Evolutionary conservation across 208 protist genomes (phyloP).

Genomic region (Tetramitus jugosus): DNA sequence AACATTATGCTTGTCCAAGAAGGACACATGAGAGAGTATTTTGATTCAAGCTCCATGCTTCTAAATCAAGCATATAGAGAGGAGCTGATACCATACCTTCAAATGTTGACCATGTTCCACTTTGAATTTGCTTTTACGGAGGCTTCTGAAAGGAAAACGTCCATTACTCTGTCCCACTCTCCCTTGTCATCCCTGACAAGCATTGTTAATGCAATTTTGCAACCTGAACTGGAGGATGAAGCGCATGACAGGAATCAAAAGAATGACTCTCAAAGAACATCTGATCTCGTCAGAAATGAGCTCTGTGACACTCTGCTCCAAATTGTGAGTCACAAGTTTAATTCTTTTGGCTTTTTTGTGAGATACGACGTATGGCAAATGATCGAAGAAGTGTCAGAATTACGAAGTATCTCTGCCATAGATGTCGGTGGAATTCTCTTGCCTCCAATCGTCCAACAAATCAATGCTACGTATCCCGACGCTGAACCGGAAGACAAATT

Average conservation of each 20-base stretch:
- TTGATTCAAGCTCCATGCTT: not conserved
- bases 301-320: not conserved
- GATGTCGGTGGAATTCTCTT: constrained; percentile 6
- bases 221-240: not conserved
- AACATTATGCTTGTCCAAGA: not conserved
- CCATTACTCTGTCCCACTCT: too few species aligned
- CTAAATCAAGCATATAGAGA: not conserved
- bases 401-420: not conserved
- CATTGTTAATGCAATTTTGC: not conserved
- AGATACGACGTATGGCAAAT: constrained; percentile 5
- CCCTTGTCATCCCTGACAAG: too few species aligned
- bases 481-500: too few species aligned
- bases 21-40: not conserved
- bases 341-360: not conserved
- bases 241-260: not conserved
- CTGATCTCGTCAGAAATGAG: not conserved
- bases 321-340: constrained; percentile 11
- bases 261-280: not conserved
- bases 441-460: not conserved
- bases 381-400: not conserved
- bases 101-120: constrained; percentile 9
- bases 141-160: not conserved
- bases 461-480: too few species aligned
- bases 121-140: not conserved
- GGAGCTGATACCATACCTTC: not conserved